phyloP scores from a whole-genome alignment of 1,284 basidiomycete species.

The Tilletia caries region DNA sequence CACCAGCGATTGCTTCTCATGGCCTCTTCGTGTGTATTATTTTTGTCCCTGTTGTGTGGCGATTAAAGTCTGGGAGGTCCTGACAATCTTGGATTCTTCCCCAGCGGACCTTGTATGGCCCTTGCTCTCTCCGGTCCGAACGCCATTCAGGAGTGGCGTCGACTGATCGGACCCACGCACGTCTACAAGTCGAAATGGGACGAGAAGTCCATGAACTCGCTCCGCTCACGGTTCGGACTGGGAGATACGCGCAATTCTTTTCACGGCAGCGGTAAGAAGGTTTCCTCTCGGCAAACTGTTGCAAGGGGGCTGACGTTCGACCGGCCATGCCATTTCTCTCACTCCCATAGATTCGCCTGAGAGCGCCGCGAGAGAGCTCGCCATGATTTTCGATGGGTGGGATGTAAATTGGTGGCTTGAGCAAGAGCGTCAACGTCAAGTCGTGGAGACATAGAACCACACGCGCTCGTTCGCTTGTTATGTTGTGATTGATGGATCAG shows the following conservation, averaged over 20 bases:
- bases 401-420: constrained; percentile 36
- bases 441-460: too few relatives aligned
- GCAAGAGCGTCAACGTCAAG: constrained; percentile 10
- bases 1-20: constrained; percentile 46
- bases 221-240: constrained; percentile 42
- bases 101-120: constrained; percentile 39
- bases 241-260: constrained; percentile 51
- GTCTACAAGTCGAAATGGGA: constrained; percentile 45
- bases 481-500: neutral
- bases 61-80: too few relatives aligned
- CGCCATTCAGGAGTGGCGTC: constrained; percentile 41
- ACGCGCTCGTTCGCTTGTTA: too few relatives aligned
- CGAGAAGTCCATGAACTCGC: constrained; percentile 18
- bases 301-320: neutral
- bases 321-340: neutral
- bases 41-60: too few relatives aligned
- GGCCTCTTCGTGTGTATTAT: constrained; percentile 30
- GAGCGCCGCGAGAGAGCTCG: constrained; percentile 30
- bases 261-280: constrained; percentile 36
- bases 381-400: constrained; percentile 39
- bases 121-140: constrained; percentile 41
- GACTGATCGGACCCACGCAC: constrained; percentile 48
- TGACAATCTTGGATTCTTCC: neutral
- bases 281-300: neutral
- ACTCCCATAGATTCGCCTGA: constrained; percentile 23